These are phyloP conservation scores for Populus hybrid DNA, from an alignment of 441 rosid genomes.

Conservation along the genomic window DNA sequence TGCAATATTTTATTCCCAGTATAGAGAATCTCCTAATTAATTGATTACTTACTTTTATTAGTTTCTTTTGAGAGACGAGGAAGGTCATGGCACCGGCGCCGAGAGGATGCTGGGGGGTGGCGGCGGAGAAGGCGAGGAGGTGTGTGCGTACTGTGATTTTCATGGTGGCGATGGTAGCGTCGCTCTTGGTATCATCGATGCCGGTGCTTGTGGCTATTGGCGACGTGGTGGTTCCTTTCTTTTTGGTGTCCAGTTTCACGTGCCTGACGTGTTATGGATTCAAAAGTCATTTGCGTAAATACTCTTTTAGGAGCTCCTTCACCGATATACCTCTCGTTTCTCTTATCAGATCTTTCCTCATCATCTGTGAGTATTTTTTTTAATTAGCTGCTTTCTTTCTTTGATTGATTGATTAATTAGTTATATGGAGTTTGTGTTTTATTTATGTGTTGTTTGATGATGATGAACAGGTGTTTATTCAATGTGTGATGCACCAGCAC, in stretches of 20 bases:
- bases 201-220: constrained; percentile 74
- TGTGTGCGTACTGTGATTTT: constrained; percentile 65
- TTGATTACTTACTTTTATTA: neutral
- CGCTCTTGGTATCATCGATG: constrained; percentile 77
- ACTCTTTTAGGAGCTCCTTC: constrained; percentile 69
- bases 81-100: constrained; percentile 42
- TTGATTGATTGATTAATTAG: neutral
- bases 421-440: neutral
- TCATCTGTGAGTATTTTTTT: constrained; percentile 45
- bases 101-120: constrained; percentile 34
- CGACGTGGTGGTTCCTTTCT: constrained; percentile 59
- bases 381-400: neutral
- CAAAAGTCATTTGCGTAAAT: constrained; percentile 51
- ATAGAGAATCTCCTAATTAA: neutral
- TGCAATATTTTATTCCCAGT: neutral
- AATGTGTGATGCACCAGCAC: constrained; percentile 61
- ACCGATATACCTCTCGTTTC: constrained; percentile 72
- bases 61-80: neutral
- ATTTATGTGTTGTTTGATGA: neutral
- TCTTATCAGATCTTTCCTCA: constrained; percentile 18
- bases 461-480: constrained; percentile 63
- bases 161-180: constrained; percentile 83
- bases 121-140: constrained; percentile 67
- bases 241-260: constrained; percentile 62
- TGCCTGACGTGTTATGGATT: constrained; percentile 64